Conservation (phyloP, 305 asterid species). For the Fraxinus velutina region DNA sequence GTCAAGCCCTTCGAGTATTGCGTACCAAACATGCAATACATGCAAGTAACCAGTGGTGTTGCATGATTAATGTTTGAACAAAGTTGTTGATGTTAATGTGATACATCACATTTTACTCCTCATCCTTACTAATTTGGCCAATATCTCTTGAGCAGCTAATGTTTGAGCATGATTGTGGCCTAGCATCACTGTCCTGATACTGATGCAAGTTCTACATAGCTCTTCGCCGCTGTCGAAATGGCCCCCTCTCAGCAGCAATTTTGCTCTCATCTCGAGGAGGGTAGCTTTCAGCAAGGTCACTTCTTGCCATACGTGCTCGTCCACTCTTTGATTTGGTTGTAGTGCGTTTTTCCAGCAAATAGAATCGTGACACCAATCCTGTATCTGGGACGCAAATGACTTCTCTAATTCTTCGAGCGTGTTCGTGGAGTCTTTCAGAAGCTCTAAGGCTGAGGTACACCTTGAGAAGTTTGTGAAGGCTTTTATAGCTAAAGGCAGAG, state of each 20-base stretch:
- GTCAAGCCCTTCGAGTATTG: not conserved
- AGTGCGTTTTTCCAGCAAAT: constrained; percentile 73
- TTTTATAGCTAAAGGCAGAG: constrained; percentile 40
- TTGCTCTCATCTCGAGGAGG: constrained; percentile 62
- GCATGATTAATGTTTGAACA: not conserved
- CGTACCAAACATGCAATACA: not conserved
- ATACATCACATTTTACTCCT: constrained; percentile 62
- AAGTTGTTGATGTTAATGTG: constrained; percentile 14
- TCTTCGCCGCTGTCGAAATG: constrained; percentile 71
- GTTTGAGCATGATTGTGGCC: constrained; percentile 83
- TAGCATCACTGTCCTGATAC: constrained; percentile 82
- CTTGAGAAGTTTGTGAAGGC: constrained; percentile 44
- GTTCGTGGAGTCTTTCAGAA: constrained; percentile 41
- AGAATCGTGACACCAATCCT: constrained; percentile 73
- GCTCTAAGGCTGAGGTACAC: constrained; percentile 52
- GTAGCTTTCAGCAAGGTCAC: constrained; percentile 75
- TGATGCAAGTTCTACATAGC: constrained; percentile 68
- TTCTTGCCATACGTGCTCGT: constrained; percentile 80
- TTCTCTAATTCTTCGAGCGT: constrained; percentile 60
- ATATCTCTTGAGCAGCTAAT: constrained; percentile 78
- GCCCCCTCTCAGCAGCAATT: constrained; percentile 72
- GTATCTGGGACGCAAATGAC: constrained; percentile 66
- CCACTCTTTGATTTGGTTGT: constrained; percentile 57
- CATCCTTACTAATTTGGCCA: constrained; percentile 86
- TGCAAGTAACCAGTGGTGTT: not conserved